Percentiles rank a stretch among this genome's conserved stretches.
Evolutionary conservation across 139 green algal genomes (phyloP).

Genomic region (Edaphochlamys debaryana): DNA sequence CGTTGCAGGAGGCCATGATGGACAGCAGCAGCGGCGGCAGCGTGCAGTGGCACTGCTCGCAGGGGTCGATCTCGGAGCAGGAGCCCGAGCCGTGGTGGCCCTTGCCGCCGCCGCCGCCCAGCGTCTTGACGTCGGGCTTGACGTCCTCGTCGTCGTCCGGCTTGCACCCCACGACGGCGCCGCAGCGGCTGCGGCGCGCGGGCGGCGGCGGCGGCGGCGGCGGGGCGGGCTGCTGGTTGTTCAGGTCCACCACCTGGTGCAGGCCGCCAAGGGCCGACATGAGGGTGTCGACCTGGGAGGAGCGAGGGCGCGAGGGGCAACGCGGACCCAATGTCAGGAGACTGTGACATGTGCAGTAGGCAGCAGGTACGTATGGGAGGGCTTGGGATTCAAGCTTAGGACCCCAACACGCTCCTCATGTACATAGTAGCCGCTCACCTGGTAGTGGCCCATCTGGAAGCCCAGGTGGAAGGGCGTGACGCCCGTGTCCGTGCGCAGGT

Average conservation of each 20-base stretch:
- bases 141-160: conserved; percentile 17
- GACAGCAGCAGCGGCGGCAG: conserved; percentile 68
- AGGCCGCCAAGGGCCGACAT: conserved; percentile 43
- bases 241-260: neutral
- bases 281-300: conserved; percentile 15
- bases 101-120: neutral
- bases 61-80: conserved; percentile 52
- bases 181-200: conserved; percentile 19
- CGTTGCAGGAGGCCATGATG: conserved; percentile 57
- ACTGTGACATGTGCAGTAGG: too few relatives aligned
- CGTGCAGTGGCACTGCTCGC: conserved; percentile 58
- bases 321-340: too few relatives aligned
- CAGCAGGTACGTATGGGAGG: too few relatives aligned
- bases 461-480: conserved; percentile 73
- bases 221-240: neutral
- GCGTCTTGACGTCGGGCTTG: neutral
- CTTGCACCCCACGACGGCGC: conserved; percentile 11
- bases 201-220: neutral
- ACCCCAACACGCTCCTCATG: too few relatives aligned
- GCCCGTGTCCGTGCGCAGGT: conserved; percentile 44
- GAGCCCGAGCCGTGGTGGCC: neutral
- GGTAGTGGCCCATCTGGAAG: conserved; percentile 71
- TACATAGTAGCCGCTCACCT: conserved; percentile 25
- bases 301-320: too few relatives aligned
- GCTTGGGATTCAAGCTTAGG: too few relatives aligned